Percentiles rank a stretch among this genome's conserved stretches.
Conservation (phyloP, 345 rosid species). For the Sonneratia alba region DNA sequence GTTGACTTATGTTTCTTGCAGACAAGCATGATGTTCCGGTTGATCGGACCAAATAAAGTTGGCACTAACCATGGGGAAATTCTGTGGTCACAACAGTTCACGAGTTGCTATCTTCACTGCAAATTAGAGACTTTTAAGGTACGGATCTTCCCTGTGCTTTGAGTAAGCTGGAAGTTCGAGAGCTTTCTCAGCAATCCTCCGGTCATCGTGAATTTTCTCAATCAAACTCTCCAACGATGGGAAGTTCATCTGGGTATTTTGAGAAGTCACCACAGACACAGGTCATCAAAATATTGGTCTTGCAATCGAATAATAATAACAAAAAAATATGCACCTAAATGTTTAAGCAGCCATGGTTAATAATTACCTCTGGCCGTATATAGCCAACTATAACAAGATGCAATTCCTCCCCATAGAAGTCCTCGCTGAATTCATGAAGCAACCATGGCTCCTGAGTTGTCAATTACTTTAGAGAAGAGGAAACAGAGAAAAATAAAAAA, state of each 20-base stretch:
- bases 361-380: conserved; percentile 67
- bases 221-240: conserved; percentile 57
- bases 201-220: conserved; percentile 69
- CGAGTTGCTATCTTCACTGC: not conserved
- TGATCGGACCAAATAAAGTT: not conserved
- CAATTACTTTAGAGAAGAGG: conserved; percentile 5
- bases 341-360: not conserved
- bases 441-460: conserved; percentile 82
- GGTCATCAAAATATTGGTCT: not conserved
- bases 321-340: not conserved
- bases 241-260: conserved; percentile 53
- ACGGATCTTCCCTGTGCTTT: conserved; percentile 45
- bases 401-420: conserved; percentile 85
- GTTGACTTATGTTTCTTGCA: not conserved
- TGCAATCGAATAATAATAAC: not conserved
- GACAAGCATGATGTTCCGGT: not conserved
- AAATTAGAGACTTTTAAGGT: conserved; percentile 15
- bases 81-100: not conserved
- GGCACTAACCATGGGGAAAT: not conserved
- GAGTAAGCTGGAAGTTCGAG: conserved; percentile 64
- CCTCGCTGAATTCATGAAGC: conserved; percentile 71
- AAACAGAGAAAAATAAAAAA: not conserved
- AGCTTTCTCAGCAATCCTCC: conserved; percentile 57
- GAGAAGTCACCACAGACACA: not conserved
- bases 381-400: conserved; percentile 75